Conservation (phyloP, 148 eudicot genomes). For the Salicornia ramosissima region DNA sequence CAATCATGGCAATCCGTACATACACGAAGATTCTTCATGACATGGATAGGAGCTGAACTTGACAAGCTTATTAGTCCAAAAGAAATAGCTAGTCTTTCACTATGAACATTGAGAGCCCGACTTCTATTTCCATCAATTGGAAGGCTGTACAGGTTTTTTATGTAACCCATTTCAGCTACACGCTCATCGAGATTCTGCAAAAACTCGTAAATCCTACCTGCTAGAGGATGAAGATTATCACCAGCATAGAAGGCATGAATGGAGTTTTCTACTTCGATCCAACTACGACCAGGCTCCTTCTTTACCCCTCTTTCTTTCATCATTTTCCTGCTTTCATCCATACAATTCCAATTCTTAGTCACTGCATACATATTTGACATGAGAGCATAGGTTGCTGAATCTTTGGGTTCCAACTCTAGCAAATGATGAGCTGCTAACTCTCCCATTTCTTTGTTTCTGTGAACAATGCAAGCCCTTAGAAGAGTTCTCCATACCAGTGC, state of each 20-base stretch:
- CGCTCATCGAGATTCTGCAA: slow-evolving; percentile 52
- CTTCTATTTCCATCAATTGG: slow-evolving; percentile 52
- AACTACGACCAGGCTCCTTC: slow-evolving; percentile 93
- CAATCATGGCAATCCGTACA: slow-evolving; percentile 91
- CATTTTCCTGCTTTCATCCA: slow-evolving; percentile 56
- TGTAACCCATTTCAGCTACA: slow-evolving; percentile 56
- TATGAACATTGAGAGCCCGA: slow-evolving; percentile 45
- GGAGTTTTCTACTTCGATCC: slow-evolving; percentile 72
- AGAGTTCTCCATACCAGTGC: slow-evolving; percentile 89
- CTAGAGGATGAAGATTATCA: slow-evolving; percentile 68
- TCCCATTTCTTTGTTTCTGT: slow-evolving; percentile 67
- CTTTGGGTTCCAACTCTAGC: slow-evolving; percentile 61
- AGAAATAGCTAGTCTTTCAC: slow-evolving; percentile 78
- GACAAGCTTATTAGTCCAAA: slow-evolving; percentile 68
- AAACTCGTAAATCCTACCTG: slow-evolving; percentile 54
- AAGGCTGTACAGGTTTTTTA: slow-evolving; percentile 41
- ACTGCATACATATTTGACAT: slow-evolving; percentile 76
- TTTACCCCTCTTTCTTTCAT: slow-evolving; percentile 75
- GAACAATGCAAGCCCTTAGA: slow-evolving; percentile 72
- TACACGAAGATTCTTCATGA: slow-evolving; percentile 85
- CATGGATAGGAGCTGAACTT: slow-evolving; percentile 44
- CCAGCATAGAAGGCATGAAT: slow-evolving; percentile 88
- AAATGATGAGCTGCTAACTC: slow-evolving; percentile 59
- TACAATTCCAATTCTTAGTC: slow-evolving; percentile 46
- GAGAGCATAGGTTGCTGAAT: slow-evolving; percentile 83